Evolutionary conservation across 169 alveolate species (phyloP).

Genomic region (Cryptosporidium viatorum): DNA sequence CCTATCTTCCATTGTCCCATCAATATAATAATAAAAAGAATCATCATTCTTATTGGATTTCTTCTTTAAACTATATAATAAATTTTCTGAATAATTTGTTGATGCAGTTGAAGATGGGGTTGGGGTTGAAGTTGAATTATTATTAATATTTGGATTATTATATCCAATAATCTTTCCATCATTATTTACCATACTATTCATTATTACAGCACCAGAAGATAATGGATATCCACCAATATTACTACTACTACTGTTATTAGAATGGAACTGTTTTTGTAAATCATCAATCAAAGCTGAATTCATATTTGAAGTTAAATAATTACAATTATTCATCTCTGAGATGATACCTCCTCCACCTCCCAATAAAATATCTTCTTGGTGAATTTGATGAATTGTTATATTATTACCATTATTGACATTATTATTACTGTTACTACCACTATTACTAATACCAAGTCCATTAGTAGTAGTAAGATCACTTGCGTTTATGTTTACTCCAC

Average conservation of each 20-base stretch:
- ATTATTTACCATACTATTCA: not conserved
- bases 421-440: not conserved
- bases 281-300: not conserved
- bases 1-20: not conserved
- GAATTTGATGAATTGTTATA: not conserved
- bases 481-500: not conserved
- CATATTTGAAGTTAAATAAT: not conserved
- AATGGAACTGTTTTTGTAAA: not conserved
- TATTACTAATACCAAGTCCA: not conserved
- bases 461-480: not conserved
- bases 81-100: conserved; percentile 15
- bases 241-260: not conserved
- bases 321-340: not conserved
- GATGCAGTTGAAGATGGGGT: conserved; percentile 29
- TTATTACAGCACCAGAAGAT: not conserved
- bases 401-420: not conserved
- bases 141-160: not conserved
- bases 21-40: conserved; percentile 31
- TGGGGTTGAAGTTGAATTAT: not conserved
- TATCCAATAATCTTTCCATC: not conserved
- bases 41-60: conserved; percentile 20
- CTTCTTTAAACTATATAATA: conserved; percentile 9
- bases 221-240: not conserved
- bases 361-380: not conserved
- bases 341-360: not conserved